A percentile compares a stretch with the other conserved stretches of the same genome.
Evolutionary conservation across 1,284 basidiomycete species (phyloP).

Genomic region (Ustanciosporium gigantosporum): DNA sequence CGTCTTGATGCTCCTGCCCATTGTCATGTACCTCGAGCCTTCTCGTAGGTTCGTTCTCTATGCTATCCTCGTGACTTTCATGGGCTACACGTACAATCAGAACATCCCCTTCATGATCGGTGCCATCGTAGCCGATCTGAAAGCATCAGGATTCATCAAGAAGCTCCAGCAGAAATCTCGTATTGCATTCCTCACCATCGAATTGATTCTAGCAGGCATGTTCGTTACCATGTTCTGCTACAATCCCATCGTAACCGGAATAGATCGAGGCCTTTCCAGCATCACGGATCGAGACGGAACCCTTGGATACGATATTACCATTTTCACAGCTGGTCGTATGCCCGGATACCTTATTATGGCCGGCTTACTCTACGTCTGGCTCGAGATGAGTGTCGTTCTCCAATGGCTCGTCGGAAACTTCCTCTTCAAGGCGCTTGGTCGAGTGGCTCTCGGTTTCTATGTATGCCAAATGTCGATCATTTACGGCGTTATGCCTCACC

Average conservation of each 20-base stretch:
- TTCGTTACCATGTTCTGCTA: conserved; percentile 60
- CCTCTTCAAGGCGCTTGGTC: conserved; percentile 62
- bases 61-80: conserved; percentile 41
- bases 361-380: conserved; percentile 58
- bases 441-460: conserved; percentile 63
- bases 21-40: conserved; percentile 58
- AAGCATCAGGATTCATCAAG: conserved; percentile 61
- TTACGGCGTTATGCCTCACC: conserved; percentile 62
- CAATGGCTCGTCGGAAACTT: conserved; percentile 62
- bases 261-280: conserved; percentile 53
- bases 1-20: conserved; percentile 62
- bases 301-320: conserved; percentile 53
- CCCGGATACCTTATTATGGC: conserved; percentile 36
- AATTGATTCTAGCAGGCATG: conserved; percentile 57
- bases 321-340: conserved; percentile 25
- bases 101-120: conserved; percentile 59
- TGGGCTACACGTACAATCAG: conserved; percentile 19
- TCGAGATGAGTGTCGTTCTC: conserved; percentile 62
- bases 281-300: conserved; percentile 60
- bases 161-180: conserved; percentile 62
- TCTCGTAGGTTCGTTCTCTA: conserved; percentile 61
- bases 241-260: conserved; percentile 53
- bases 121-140: conserved; percentile 60
- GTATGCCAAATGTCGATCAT: conserved; percentile 63
- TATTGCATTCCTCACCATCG: conserved; percentile 56